Evolutionary conservation across 1,284 basidiomycete genomes (phyloP).

Genomic region (Pisolithus thermaeus): DNA sequence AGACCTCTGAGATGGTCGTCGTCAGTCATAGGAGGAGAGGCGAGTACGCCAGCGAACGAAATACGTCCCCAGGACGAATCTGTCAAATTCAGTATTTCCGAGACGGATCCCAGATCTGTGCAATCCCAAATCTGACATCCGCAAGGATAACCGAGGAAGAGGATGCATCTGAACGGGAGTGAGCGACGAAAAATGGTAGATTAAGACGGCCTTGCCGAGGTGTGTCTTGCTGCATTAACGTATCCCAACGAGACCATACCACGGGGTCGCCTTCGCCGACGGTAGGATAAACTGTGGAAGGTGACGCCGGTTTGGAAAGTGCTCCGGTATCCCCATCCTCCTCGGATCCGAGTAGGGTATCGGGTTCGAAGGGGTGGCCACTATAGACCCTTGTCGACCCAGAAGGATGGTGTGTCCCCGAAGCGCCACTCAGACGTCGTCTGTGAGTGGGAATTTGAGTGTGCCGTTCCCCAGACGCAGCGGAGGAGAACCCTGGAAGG

Average conservation of each 20-base stretch:
- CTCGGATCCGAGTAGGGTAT: constrained; percentile 16
- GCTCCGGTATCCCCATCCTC: constrained; percentile 21
- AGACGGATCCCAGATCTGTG: constrained; percentile 47
- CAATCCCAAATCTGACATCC: constrained; percentile 71
- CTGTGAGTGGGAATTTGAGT: constrained; percentile 5
- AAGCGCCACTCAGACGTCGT: constrained; percentile 7
- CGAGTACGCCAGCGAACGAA: constrained; percentile 40
- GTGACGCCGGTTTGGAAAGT: constrained; percentile 9
- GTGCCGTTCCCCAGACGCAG: constrained; percentile 11
- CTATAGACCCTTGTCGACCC: no score
- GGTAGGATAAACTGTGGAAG: constrained; percentile 21
- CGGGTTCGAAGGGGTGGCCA: constrained; percentile 11
- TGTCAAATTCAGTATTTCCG: constrained; percentile 37
- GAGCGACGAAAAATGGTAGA: constrained; percentile 1
- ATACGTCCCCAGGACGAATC: constrained; percentile 32
- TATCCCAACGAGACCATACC: constrained; percentile 24
- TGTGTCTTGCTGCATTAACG: constrained; percentile 11
- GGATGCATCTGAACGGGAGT: constrained; percentile 37
- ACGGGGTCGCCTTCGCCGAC: constrained; percentile 28
- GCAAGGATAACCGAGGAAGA: constrained; percentile 52
- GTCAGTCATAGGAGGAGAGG: constrained; percentile 26
- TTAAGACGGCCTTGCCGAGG: constrained; percentile 15
- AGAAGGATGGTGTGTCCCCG: neutral
- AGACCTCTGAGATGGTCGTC: constrained; percentile 29
- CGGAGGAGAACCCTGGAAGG: constrained; percentile 11